Evolutionary conservation across 2,329 filamentous ascomycete genomes (phyloP), one percentile per base, ranked within the genome.

Genomic region (Curvularia sp.): DNA sequence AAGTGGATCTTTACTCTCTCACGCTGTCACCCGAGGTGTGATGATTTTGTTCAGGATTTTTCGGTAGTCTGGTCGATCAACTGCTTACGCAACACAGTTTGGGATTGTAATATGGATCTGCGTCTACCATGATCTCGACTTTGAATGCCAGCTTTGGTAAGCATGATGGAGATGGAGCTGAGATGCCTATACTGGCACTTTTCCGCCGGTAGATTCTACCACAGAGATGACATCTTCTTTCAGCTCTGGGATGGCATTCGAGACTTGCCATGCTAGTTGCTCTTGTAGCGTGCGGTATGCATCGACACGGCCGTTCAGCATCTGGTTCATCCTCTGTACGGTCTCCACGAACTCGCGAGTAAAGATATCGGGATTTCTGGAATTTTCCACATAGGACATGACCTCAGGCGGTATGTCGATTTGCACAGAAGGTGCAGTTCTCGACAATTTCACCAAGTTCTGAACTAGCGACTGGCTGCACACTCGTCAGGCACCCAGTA

Each of bases 291-390:
- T 74, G 10, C 80, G 81, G 73, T 87, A 88, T 1, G 85, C 86
- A 66, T 87, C 81, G 55, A 79, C 80, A 66, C 86, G 85, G 30
- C 86, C 87, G 65, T 85, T 87, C 50, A 88, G 74, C 73, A 85
- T 82, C 68, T 87, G 85, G 63, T 89, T 89, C 48, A 83, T 82
- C 60, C 82, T 80, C 77, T 88, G 86, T 8, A 87, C 84, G 27
- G 85, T 78, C 74, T 89, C 86, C 43, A 89, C 84, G 62, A 88
- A 87, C 65, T 89, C 86, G 45, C 86, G 81, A 8, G 86, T 88
- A 74, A 87, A 89, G 64, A 89, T 88, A 66, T 89, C 86, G 7
- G 86, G 87, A 67, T 89, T 89, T 21, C 86, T 83, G 18, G 84
- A 82, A 19, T 82, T 79, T 66, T 88, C 86, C 32, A 89, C 85